Percentiles rank a stretch among this genome's conserved stretches.
These are phyloP conservation scores for Scytalidium lignicola DNA, from an alignment of 2,329 filamentous ascomycete genomes.

Conservation along the genomic window DNA sequence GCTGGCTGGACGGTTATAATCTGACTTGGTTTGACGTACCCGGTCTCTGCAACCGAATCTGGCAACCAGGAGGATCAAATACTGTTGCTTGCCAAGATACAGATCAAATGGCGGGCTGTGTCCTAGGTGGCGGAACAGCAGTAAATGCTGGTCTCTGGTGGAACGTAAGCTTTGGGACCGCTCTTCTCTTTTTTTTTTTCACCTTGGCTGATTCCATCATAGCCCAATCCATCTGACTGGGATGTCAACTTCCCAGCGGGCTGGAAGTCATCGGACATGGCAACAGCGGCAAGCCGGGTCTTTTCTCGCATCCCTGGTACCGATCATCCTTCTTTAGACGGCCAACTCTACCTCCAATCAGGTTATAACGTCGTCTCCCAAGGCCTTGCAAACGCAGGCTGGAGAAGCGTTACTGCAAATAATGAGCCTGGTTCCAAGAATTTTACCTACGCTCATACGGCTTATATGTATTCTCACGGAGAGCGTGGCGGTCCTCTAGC, in stretches of 20 bases:
- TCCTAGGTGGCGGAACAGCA: slow-evolving; percentile 53
- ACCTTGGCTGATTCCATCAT: slow-evolving; percentile 8
- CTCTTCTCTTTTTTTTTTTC: slow-evolving; percentile 5
- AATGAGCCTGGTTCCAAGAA: slow-evolving; percentile 56
- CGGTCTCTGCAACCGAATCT: slow-evolving; percentile 65
- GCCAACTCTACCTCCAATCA: slow-evolving; percentile 60
- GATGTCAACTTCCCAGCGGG: slow-evolving; percentile 67
- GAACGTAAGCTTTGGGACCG: slow-evolving; percentile 36
- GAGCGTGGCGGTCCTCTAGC: slow-evolving; percentile 66
- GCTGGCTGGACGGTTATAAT: slow-evolving; percentile 56
- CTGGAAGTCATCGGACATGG: slow-evolving; percentile 63
- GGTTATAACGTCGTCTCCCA: slow-evolving; percentile 58
- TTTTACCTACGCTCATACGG: slow-evolving; percentile 56
- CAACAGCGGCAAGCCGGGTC: slow-evolving; percentile 51
- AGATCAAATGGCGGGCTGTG: slow-evolving; percentile 68
- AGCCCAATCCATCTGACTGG: slow-evolving; percentile 60
- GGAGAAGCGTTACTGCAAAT: slow-evolving; percentile 58
- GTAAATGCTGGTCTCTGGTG: slow-evolving; percentile 66
- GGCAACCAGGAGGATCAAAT: slow-evolving; percentile 23
- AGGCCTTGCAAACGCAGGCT: slow-evolving; percentile 56
- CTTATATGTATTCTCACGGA: slow-evolving; percentile 63
- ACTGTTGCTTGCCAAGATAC: slow-evolving; percentile 61
- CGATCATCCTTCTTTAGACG: slow-evolving; percentile 59
- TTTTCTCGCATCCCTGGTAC: slow-evolving; percentile 70
- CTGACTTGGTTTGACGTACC: slow-evolving; percentile 68